phyloP scores from a whole-genome alignment of 169 alveolate genomes.

The Plasmodium coatneyi region DNA sequence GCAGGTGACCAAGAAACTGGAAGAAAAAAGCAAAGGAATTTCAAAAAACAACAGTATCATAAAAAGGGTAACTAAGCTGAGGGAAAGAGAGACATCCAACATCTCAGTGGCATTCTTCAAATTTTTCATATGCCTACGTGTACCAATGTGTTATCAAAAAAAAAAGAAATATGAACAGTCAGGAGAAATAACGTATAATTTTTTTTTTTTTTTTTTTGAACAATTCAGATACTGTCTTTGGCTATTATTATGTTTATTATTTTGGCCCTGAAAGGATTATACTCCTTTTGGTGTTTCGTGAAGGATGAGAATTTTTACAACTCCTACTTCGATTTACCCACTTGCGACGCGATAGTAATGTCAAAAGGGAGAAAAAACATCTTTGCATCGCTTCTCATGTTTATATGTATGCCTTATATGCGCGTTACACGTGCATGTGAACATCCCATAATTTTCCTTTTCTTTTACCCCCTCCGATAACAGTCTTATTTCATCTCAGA shows the following conservation, averaged over 20 bases:
- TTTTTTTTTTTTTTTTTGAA: background rate
- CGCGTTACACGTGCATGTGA: background rate
- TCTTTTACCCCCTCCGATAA: background rate
- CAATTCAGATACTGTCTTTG: conserved; percentile 46
- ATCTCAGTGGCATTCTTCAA: background rate
- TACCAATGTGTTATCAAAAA: background rate
- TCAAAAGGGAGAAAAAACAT: background rate
- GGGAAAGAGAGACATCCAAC: background rate
- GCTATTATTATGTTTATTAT: conserved; percentile 45
- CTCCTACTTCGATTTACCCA: conserved; percentile 30
- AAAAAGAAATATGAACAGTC: background rate
- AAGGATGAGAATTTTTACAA: conserved; percentile 14
- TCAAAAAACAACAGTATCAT: conserved; percentile 24
- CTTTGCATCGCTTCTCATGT: background rate
- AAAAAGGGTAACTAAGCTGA: conserved; percentile 19
- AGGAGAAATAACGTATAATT: background rate
- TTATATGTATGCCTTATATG: background rate
- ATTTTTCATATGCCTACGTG: background rate
- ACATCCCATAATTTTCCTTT: background rate
- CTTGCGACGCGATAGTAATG: conserved; percentile 54
- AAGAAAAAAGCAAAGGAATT: conserved; percentile 51
- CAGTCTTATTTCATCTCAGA: conserved; percentile 54
- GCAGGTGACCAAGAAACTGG: conserved; percentile 57
- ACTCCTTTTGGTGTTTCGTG: conserved; percentile 56
- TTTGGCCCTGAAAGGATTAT: conserved; percentile 44